Evolutionary conservation across 768 basidiomycete species (phyloP).

Genomic region (Tricholoma furcatifolium): DNA sequence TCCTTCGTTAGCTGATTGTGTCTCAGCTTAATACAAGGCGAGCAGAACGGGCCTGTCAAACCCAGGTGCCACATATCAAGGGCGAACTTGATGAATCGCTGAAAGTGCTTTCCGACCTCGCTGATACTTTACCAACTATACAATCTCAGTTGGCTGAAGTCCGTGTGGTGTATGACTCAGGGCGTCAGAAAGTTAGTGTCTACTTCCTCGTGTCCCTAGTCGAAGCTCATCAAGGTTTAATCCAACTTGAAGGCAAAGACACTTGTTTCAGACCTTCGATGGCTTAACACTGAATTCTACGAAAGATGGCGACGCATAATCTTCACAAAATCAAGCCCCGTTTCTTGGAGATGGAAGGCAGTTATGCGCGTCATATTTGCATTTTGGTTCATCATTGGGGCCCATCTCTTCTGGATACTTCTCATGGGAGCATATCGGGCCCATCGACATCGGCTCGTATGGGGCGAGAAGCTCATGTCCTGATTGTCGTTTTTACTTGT

Average conservation of each 20-base stretch:
- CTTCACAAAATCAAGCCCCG: slow-evolving; percentile 71
- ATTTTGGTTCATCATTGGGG: slow-evolving; percentile 53
- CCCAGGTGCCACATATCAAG: slow-evolving; percentile 63
- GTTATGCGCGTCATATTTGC: slow-evolving; percentile 62
- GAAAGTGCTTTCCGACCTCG: slow-evolving; percentile 54
- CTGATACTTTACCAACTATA: slow-evolving; percentile 58
- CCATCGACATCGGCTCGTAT: slow-evolving; percentile 71
- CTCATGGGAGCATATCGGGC: slow-evolving; percentile 69
- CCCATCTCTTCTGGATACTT: slow-evolving; percentile 60
- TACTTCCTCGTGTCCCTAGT: not conserved
- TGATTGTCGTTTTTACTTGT: slow-evolving; percentile 23
- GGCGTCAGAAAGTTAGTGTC: slow-evolving; percentile 56
- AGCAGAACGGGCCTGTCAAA: slow-evolving; percentile 54
- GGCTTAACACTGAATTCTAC: slow-evolving; percentile 79
- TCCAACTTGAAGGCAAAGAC: slow-evolving; percentile 61
- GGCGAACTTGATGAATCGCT: slow-evolving; percentile 61
- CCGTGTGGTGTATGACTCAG: slow-evolving; percentile 67
- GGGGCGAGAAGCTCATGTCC: slow-evolving; percentile 79
- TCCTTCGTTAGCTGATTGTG: not conserved
- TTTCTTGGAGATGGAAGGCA: slow-evolving; percentile 68
- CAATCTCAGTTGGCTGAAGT: slow-evolving; percentile 63
- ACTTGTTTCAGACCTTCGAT: slow-evolving; percentile 63
- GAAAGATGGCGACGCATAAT: slow-evolving; percentile 74
- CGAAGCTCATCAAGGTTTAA: slow-evolving; percentile 1
- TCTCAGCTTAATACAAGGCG: slow-evolving; percentile 56